Evolutionary conservation across 2,329 filamentous ascomycete genomes (phyloP), one percentile per base, ranked within the genome.

Genomic region (Huntiella savannae): DNA sequence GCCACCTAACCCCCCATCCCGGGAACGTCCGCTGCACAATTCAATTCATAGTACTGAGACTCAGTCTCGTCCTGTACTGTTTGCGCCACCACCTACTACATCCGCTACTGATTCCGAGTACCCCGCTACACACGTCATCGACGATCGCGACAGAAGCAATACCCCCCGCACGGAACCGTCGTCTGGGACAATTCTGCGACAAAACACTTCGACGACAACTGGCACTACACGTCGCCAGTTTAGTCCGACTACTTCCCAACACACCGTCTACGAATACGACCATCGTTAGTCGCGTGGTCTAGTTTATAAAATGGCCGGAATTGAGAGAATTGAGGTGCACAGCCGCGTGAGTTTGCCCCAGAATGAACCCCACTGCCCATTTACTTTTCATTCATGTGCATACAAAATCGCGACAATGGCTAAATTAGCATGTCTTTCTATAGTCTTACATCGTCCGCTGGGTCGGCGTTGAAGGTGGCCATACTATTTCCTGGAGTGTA

Each of bases 391-490:
- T 19, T 7, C 7, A 12, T 16, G 13, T 12, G 13, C 16, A 16
- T 16, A 5, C 11, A 12, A 12, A 33, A 13, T 33, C 11, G 8
- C 5, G 15, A 6, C 32, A 15, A 34, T 34, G 11, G 6, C 8
- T 17, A 16, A 34, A 43, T 7, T 33, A 37, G 47, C 35, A 28
- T 51, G n/a, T 36, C 32, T 50, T 55, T 45, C 51, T 53, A 54
- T 54, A 96, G 91, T 94, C 86, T 53, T 98, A 98, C 65, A 86
- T 98, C 55, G 84, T 98, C 48, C 85, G 91, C 58, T 98, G 91
- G 88, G 83, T 95, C 55, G 81, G 85, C 59, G 88, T 95, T 54
- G 79, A 86, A 47, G 79, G 85, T 52, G 82, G 82, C 46, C 80
- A 94, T 61, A 94, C 87, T 43, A 86, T 98, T 55, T 94, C 87